Percentiles rank a stretch among this genome's conserved stretches.
Evolutionary conservation across 352 stramenopile genomes (phyloP).

Genomic region (Phytophthora agathidicida): DNA sequence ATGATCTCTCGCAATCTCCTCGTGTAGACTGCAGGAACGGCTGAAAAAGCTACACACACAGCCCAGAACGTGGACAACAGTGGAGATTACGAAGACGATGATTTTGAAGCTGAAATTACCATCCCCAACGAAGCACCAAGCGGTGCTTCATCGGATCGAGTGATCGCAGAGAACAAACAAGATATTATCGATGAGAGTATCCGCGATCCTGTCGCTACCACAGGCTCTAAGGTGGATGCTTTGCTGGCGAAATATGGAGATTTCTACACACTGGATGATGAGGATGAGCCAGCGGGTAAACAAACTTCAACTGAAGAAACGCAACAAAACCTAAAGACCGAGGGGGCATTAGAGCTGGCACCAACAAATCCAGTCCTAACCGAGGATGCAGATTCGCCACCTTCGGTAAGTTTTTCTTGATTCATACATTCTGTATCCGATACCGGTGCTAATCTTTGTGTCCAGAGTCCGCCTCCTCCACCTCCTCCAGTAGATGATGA

Average conservation of each 20-base stretch:
- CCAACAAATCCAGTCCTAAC: not conserved
- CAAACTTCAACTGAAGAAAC: not conserved
- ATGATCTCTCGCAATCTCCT: not conserved
- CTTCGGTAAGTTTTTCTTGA: conserved; percentile 23
- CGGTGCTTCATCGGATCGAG: conserved; percentile 3
- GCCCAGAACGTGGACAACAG: conserved; percentile 10
- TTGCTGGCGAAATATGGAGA: conserved; percentile 43
- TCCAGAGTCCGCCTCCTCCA: conserved; percentile 55
- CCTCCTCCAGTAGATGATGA: conserved; percentile 57
- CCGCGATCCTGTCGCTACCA: not conserved
- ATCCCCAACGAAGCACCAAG: not conserved
- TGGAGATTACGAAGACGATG: conserved; percentile 48
- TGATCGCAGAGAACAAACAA: not conserved
- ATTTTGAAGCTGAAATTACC: conserved; percentile 39
- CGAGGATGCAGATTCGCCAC: conserved; percentile 8
- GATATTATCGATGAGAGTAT: not conserved
- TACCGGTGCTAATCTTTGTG: conserved; percentile 10
- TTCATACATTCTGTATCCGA: too few relatives aligned
- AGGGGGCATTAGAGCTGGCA: not conserved
- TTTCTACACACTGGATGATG: conserved; percentile 30
- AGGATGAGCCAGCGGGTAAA: conserved; percentile 1
- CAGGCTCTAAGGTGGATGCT: conserved; percentile 22
- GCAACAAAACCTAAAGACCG: not conserved
- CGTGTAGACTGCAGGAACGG: not conserved
- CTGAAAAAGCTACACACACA: conserved; percentile 1